These are phyloP conservation scores for Periconia macrospinosa DNA, from an alignment of 2,329 filamentous ascomycete genomes.

Conservation along the genomic window DNA sequence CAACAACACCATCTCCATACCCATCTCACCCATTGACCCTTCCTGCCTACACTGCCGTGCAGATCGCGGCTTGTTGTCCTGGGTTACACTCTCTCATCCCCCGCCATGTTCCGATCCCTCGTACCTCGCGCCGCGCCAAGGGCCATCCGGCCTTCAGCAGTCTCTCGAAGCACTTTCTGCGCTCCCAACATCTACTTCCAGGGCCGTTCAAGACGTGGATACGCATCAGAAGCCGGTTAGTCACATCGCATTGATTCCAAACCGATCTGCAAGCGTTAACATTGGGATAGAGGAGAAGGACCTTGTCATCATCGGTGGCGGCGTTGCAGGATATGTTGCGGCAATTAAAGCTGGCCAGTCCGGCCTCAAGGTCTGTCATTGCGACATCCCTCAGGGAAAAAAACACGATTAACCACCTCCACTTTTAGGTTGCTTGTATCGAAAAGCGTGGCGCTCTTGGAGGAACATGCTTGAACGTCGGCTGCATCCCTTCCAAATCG, in stretches of 20 bases:
- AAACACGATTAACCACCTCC: conserved; percentile 9
- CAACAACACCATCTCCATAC: conserved; percentile 40
- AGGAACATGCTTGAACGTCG: conserved; percentile 97
- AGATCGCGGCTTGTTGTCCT: conserved; percentile 31
- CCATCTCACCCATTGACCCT: conserved; percentile 42
- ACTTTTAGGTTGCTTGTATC: conserved; percentile 86
- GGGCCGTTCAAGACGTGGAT: conserved; percentile 57
- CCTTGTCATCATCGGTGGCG: conserved; percentile 95
- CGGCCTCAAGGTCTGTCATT: conserved; percentile 76
- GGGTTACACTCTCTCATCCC: conserved; percentile 21
- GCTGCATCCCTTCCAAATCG: conserved; percentile 98
- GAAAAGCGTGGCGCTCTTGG: conserved; percentile 96
- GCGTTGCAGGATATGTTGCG: conserved; percentile 97
- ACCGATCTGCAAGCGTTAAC: conserved; percentile 35
- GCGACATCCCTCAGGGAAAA: conserved; percentile 1
- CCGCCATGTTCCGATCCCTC: conserved; percentile 56
- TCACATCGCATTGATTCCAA: conserved; percentile 22
- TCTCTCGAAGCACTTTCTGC: conserved; percentile 43
- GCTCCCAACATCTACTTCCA: conserved; percentile 51
- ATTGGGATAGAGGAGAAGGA: conserved; percentile 79
- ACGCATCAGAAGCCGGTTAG: conserved; percentile 58
- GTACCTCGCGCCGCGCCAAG: conserved; percentile 54
- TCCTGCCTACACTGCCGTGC: conserved; percentile 32
- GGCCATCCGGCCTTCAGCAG: conserved; percentile 33
- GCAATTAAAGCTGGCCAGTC: conserved; percentile 99